These are phyloP conservation scores for Cryptococcus jaspeensis DNA, from an alignment of 1,284 basidiomycete species.

Conservation along the genomic window DNA sequence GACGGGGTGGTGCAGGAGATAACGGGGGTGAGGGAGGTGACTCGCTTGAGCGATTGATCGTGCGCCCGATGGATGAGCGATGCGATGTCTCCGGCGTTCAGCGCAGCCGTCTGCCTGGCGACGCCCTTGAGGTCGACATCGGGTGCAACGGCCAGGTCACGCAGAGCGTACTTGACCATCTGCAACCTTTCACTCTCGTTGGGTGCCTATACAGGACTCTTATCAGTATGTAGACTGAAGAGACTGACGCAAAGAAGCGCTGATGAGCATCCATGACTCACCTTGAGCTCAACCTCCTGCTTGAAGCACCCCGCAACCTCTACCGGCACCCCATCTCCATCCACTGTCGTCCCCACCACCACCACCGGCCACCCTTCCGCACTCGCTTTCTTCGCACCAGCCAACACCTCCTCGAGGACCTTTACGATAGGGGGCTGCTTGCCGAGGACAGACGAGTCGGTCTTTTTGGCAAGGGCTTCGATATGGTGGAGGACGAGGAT, in stretches of 20 bases:
- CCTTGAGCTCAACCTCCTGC: conserved; percentile 77
- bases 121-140: conserved; percentile 74
- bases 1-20: not conserved
- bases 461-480: conserved; percentile 75
- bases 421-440: conserved; percentile 53
- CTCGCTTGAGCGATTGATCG: conserved; percentile 61
- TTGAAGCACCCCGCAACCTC: conserved; percentile 77
- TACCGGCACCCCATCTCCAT: conserved; percentile 65
- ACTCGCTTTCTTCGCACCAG: conserved; percentile 12
- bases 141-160: conserved; percentile 58
- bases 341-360: conserved; percentile 72
- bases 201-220: conserved; percentile 63
- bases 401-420: conserved; percentile 30
- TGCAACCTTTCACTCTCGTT: conserved; percentile 69
- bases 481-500: conserved; percentile 78
- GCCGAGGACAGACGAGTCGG: conserved; percentile 64
- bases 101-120: conserved; percentile 86
- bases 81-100: conserved; percentile 79
- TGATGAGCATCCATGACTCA: too few relatives aligned
- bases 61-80: conserved; percentile 68
- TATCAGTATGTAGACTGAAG: not conserved
- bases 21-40: not conserved
- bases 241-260: not conserved
- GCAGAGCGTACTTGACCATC: conserved; percentile 62
- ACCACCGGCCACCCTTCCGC: conserved; percentile 61